Base-by-base conservation (phyloP, 495 filamentous ascomycete genomes). In the Hamigera avellanea region DNA sequence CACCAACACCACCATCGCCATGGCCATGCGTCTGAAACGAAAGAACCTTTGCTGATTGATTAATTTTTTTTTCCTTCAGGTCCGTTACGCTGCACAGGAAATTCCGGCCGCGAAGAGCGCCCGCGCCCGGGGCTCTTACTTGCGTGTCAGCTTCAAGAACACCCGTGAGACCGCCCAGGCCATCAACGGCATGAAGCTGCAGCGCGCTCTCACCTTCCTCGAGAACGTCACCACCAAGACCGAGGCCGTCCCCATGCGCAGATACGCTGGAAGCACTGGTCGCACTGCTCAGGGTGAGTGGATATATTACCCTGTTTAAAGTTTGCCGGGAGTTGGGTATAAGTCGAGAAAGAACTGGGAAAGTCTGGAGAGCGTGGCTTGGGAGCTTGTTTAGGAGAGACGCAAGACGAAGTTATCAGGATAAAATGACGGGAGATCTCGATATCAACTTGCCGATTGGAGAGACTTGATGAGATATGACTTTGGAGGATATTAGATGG, bases 81-180 rank as follows among this genome's bases (percentile, higher is more conserved):
- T 95, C 73, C 88, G 91, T 69, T 96, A 98, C 87, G 86, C 87
- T 71, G 85, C 83, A 55, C 84, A 80, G 56, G 73, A 85, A 59
- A 87, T 93, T 64, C 70, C 82, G 52, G 70, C 81, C 61, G 74
- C 78, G 48, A 98, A 96, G 76, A 93, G 84, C 66, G 93, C 91
- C 64, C 86, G 87, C 69, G 79, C 88, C 57, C 86, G 89, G 66
- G 93, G 93, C 64, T 83, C 88, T 61, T 96, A 96, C 78, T 85
- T 99, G 49, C 88, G 91, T 55, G 87, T 95, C 59, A 91, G 83
- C 52, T 95, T 94, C 82, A 96, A 96, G 79, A 96, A 98, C 79
- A 95, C 91, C 66, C 85, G 89, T 60, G 93, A 99, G 75, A 95
- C 91, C 46, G 93, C 91, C 39, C 88, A 95, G 72, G 87, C 89